These are phyloP conservation scores for Micromonas pusilla DNA, from an alignment of 139 green algal genomes.

Conservation along the genomic window DNA sequence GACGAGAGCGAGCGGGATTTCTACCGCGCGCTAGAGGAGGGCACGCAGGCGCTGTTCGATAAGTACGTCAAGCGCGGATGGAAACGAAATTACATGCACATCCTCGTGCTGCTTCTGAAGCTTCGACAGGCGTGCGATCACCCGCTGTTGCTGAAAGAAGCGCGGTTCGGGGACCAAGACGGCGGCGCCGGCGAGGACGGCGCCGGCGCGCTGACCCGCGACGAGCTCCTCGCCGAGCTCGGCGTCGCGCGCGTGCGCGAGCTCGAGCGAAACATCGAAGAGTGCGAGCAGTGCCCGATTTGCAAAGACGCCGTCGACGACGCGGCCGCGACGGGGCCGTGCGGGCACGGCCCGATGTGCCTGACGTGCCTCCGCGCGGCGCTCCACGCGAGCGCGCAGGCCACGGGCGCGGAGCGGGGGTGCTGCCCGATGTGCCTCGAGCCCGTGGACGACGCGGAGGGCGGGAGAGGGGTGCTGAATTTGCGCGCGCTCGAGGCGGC, in stretches of 20 bases:
- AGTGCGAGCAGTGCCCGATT: conserved; percentile 49
- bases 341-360: not conserved
- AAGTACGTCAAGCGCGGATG: not conserved
- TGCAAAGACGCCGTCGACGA: conserved; percentile 51
- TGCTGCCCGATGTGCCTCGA: not conserved
- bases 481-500: not conserved
- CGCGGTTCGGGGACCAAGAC: not conserved
- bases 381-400: not conserved
- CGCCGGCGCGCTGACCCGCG: not conserved
- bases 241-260: not conserved
- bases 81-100: conserved; percentile 69
- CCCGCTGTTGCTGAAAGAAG: conserved; percentile 56
- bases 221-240: not conserved
- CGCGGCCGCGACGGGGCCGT: not conserved
- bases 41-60: not conserved
- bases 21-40: conserved; percentile 35
- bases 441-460: not conserved
- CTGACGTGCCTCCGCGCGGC: not conserved
- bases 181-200: not conserved
- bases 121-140: conserved; percentile 89
- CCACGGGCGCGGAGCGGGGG: not conserved
- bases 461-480: not conserved
- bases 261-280: not conserved
- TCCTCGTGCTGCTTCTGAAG: conserved; percentile 72
- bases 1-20: conserved; percentile 35